Evolutionary conservation across 768 basidiomycete genomes (phyloP).

Genomic region (Amanita brunnescens): DNA sequence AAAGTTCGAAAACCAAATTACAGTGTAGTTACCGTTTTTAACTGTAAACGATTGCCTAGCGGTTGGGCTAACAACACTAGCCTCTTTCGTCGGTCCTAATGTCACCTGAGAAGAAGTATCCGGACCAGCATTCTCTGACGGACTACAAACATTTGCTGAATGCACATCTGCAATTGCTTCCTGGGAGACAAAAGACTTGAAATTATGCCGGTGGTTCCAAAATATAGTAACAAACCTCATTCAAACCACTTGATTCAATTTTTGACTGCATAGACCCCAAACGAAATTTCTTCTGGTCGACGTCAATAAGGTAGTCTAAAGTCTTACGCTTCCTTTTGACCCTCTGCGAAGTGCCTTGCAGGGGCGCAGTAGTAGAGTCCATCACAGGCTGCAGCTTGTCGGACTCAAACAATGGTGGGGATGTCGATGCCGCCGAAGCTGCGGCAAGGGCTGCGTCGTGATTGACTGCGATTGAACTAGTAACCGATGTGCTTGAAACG

Average conservation of each 20-base stretch:
- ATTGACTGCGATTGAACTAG: not conserved
- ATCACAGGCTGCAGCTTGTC: not conserved
- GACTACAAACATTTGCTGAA: not conserved
- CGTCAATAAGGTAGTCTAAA: conserved; percentile 1
- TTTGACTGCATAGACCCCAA: not conserved
- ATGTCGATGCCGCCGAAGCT: not conserved
- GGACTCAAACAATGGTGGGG: not conserved
- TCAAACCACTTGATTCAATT: not conserved
- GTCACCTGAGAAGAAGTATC: not conserved
- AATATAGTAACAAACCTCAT: not conserved
- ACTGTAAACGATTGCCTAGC: not conserved
- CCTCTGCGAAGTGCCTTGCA: not conserved
- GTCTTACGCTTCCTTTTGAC: conserved; percentile 4
- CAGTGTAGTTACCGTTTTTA: not conserved
- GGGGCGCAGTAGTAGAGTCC: not conserved
- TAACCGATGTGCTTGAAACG: not conserved
- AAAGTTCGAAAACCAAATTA: not conserved
- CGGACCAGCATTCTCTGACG: not conserved
- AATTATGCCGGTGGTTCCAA: not conserved
- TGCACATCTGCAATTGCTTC: not conserved
- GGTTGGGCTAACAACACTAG: not conserved
- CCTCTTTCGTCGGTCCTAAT: not conserved
- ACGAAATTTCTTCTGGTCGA: conserved; percentile 5
- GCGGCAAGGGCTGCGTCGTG: not conserved
- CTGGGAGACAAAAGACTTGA: not conserved